Base-by-base conservation (phyloP, 306 rosid species). In the Albizia julibrissin region DNA sequence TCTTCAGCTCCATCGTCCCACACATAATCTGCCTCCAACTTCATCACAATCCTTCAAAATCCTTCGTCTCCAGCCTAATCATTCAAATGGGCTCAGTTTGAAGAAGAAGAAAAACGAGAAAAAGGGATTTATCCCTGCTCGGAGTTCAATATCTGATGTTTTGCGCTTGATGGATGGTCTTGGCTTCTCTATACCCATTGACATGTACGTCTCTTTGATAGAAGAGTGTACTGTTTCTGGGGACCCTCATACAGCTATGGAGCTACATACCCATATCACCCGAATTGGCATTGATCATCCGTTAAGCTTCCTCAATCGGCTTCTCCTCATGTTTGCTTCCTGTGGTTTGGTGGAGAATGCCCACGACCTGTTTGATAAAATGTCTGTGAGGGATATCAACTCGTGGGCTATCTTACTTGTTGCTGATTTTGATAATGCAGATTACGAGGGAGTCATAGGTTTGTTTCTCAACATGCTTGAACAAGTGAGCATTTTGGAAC, bases 361-460 rank as follows among this genome's bases (percentile, higher is more conserved):
- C 3, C 81, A 77, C 82, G 42, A 81, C 1, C 14, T 87, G 90
- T 87, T 87, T 8, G 90, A 87, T 8, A 2, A 10, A 81, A 84
- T 87, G 87, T 5, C 47, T 56, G 34, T 62, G 0, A 87, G 84
- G 42, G 84, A 87, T 75, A 78, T 87, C 78, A 88, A 87, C 80
- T 82, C 91, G 14, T 91, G 94, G 94, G 94, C 88, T 22, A 85
- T 62, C 31, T 65, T 91, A 71, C 82, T 87, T 39, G 74, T 87
- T 78, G 84, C 80, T 22, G 78, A 78, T 74, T 81, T 81, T 74
- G 85, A 84, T 52, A 37, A 52, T 70, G 40, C 56, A 27, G 77
- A 84, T 34, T 87, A 87, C 67, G 84, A 78, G 46, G 83, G 29
- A 54, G 77, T 85, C 10, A 56, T 58, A 0, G 12, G 9, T 74